Conservation (phyloP, 495 filamentous ascomycete species). For the Astrothelium subdiscretum region DNA sequence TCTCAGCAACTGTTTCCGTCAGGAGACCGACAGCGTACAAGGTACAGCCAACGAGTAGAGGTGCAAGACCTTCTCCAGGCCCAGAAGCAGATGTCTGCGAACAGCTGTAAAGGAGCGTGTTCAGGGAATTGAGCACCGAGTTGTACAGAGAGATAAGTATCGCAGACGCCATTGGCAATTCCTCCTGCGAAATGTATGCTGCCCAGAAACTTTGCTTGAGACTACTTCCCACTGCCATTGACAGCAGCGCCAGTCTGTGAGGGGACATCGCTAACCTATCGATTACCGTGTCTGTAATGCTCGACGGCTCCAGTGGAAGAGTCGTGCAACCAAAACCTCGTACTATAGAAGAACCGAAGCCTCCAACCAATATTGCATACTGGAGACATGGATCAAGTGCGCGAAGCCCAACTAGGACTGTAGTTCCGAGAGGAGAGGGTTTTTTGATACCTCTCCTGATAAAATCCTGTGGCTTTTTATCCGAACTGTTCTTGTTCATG, state of each 20-base stretch:
- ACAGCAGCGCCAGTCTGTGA: constrained; percentile 33
- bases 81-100: constrained; percentile 12
- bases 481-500: not conserved
- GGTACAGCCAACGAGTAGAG: constrained; percentile 15
- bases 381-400: constrained; percentile 46
- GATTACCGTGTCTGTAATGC: constrained; percentile 22
- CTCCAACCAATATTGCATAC: constrained; percentile 36
- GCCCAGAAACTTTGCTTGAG: constrained; percentile 42
- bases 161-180: constrained; percentile 31
- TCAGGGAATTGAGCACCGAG: constrained; percentile 34
- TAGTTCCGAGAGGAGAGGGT: constrained; percentile 36
- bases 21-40: constrained; percentile 15
- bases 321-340: constrained; percentile 20
- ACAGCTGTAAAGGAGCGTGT: constrained; percentile 20
- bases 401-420: constrained; percentile 46
- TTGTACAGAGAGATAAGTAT: constrained; percentile 33
- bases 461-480: constrained; percentile 16
- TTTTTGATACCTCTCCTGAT: constrained; percentile 24
- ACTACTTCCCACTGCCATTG: constrained; percentile 38
- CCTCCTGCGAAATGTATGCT: constrained; percentile 30
- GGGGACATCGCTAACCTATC: constrained; percentile 31
- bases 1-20: constrained; percentile 14
- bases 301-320: constrained; percentile 20
- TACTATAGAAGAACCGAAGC: constrained; percentile 24
- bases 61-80: constrained; percentile 17